These are phyloP conservation scores for Flaveria floridana DNA, from an alignment of 140 eudicot genomes.

Conservation along the genomic window DNA sequence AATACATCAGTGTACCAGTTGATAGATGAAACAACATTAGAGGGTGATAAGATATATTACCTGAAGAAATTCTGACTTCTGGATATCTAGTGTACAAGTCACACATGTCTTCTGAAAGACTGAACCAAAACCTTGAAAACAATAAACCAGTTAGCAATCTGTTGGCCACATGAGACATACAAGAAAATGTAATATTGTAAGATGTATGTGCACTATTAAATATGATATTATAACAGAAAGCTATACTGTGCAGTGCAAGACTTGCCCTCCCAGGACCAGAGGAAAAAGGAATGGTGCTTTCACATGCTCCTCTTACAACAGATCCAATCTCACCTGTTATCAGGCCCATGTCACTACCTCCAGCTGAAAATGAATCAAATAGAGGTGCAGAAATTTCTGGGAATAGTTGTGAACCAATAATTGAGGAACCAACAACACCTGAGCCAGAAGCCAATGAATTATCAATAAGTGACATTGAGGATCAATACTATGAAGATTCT, in stretches of 20 bases:
- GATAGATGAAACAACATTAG: neutral
- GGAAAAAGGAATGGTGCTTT: slow-evolving; percentile 60
- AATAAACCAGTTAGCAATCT: slow-evolving; percentile 14
- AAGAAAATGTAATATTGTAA: neutral
- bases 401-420: slow-evolving; percentile 56
- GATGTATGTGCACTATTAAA: neutral
- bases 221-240: neutral
- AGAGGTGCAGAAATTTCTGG: slow-evolving; percentile 15
- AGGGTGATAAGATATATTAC: neutral
- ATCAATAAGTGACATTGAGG: slow-evolving; percentile 78
- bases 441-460: slow-evolving; percentile 55
- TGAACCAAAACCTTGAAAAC: slow-evolving; percentile 6
- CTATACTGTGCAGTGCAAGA: slow-evolving; percentile 69
- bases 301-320: slow-evolving; percentile 39
- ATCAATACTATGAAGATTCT: slow-evolving; percentile 72
- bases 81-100: neutral
- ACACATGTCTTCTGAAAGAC: neutral
- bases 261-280: slow-evolving; percentile 95
- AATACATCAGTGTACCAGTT: neutral
- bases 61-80: slow-evolving; percentile 1
- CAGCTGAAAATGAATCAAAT: slow-evolving; percentile 30
- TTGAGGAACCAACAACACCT: slow-evolving; percentile 86
- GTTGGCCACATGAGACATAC: neutral
- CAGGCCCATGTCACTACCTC: slow-evolving; percentile 48
- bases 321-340: slow-evolving; percentile 31